Conservation (phyloP, 331 rosid genomes). For the Arachis monticola region DNA sequence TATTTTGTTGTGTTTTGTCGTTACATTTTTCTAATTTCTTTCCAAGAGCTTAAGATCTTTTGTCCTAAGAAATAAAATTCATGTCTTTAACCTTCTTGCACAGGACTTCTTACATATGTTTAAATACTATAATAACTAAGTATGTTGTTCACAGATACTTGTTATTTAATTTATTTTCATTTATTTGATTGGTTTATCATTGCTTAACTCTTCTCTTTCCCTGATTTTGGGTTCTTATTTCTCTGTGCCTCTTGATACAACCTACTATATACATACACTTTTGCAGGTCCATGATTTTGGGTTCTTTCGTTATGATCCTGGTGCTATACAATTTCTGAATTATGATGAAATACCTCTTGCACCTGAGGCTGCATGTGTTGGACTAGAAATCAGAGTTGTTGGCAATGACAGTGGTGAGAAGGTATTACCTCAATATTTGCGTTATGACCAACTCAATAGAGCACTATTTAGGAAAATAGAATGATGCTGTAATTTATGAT, state of each 20-base stretch:
- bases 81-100: background rate
- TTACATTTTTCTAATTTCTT: background rate
- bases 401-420: constrained; percentile 99
- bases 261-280: constrained; percentile 31
- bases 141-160: background rate
- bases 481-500: background rate
- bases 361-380: constrained; percentile 91
- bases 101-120: constrained; percentile 7
- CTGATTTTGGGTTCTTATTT: background rate
- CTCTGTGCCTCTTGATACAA: constrained; percentile 21
- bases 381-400: constrained; percentile 95
- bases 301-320: constrained; percentile 87
- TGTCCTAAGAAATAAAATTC: background rate
- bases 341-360: constrained; percentile 94
- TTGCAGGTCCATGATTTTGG: constrained; percentile 97
- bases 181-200: constrained; percentile 22
- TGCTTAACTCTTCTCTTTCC: background rate
- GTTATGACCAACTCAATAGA: constrained; percentile 24
- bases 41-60: background rate
- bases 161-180: background rate
- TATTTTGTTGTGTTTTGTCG: background rate
- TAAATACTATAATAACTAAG: constrained; percentile 7
- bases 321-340: constrained; percentile 72
- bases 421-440: constrained; percentile 53
- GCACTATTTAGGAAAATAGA: background rate